phyloP scores from a whole-genome alignment of 2,329 filamentous ascomycete genomes.

The Helminthosporium solani region DNA sequence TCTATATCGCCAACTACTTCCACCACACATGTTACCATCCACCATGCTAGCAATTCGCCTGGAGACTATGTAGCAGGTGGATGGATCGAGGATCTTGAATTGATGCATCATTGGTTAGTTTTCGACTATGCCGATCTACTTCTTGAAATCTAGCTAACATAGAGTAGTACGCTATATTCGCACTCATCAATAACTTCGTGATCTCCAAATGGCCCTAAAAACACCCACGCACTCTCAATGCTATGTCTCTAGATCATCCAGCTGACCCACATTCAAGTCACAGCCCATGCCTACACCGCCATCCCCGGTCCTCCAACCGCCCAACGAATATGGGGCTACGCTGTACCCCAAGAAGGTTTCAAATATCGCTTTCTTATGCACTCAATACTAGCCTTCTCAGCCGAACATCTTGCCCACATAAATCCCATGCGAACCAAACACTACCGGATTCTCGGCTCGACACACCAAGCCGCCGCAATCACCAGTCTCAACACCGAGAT shows the following conservation, averaged over 20 bases:
- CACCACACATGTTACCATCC: neutral
- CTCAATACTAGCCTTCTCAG: slow-evolving; percentile 41
- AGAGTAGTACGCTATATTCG: neutral
- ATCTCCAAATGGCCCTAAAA: too few species aligned
- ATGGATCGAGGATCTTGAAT: slow-evolving; percentile 31
- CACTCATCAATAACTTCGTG: neutral
- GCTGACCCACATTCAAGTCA: slow-evolving; percentile 10
- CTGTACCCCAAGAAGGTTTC: slow-evolving; percentile 38
- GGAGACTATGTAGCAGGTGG: slow-evolving; percentile 1
- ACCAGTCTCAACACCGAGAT: slow-evolving; percentile 23
- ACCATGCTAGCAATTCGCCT: neutral
- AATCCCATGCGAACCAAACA: slow-evolving; percentile 19
- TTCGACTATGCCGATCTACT: neutral
- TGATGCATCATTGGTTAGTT: slow-evolving; percentile 26
- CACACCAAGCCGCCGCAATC: slow-evolving; percentile 29
- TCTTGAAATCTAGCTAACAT: neutral
- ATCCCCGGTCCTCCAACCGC: slow-evolving; percentile 25
- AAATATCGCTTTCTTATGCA: slow-evolving; percentile 41
- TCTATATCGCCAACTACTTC: slow-evolving; percentile 5
- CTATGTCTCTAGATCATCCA: too few species aligned
- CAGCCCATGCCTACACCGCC: slow-evolving; percentile 24
- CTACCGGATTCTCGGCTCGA: slow-evolving; percentile 28
- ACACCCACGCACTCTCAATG: too few species aligned
- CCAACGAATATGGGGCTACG: slow-evolving; percentile 34
- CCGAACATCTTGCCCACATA: slow-evolving; percentile 37